Conservation (phyloP, 176 grass and related monocot species). For the Bromus sterilis region DNA sequence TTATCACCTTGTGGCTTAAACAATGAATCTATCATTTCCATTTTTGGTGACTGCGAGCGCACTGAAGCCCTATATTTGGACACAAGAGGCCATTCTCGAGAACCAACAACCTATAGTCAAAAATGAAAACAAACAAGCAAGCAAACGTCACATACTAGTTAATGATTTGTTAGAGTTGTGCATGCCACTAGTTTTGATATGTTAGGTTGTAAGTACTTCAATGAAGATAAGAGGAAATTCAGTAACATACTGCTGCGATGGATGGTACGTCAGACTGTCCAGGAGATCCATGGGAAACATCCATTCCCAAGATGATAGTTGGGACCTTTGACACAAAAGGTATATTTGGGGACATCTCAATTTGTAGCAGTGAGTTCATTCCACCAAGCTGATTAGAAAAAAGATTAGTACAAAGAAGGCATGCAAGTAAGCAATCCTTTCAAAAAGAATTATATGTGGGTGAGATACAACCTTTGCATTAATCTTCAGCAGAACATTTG, state of each 20-base stretch:
- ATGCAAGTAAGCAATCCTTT: neutral
- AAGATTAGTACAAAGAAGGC: neutral
- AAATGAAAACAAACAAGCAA: too few relatives aligned
- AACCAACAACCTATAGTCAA: conserved; percentile 75
- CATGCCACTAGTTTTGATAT: neutral
- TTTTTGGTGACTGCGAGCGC: conserved; percentile 61
- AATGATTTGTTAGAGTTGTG: neutral
- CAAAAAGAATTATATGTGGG: neutral
- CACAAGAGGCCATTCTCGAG: conserved; percentile 77
- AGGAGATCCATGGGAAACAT: conserved; percentile 76
- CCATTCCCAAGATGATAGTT: conserved; percentile 86
- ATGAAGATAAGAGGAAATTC: neutral
- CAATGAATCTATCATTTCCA: conserved; percentile 90
- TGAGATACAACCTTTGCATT: conserved; percentile 67
- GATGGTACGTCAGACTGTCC: conserved; percentile 84
- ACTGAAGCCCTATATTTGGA: conserved; percentile 89
- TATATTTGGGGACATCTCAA: conserved; percentile 49
- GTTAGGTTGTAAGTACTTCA: neutral
- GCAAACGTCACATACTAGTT: neutral
- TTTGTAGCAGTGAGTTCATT: conserved; percentile 61
- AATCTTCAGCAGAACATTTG: conserved; percentile 82
- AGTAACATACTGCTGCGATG: conserved; percentile 65
- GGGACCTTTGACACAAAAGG: conserved; percentile 60
- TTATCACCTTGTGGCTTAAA: conserved; percentile 51
- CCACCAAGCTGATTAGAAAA: conserved; percentile 61